Evolutionary conservation across 495 filamentous ascomycete species (phyloP).

Genomic region (Aspergillus panamensis): DNA sequence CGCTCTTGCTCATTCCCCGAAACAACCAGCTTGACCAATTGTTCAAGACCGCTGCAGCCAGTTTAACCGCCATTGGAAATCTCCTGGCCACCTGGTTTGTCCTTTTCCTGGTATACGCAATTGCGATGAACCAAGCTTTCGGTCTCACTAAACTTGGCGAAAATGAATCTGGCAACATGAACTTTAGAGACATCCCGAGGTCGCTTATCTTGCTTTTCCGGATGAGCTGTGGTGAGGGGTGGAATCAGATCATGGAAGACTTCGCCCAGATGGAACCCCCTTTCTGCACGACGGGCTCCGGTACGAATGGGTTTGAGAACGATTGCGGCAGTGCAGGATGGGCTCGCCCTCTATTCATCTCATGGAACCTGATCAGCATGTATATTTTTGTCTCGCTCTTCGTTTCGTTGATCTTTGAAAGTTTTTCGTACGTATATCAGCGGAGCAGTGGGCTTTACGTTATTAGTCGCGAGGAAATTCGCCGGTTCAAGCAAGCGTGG

Average conservation of each 20-base stretch:
- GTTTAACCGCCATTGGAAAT: slow-evolving; percentile 85
- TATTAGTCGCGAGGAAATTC: slow-evolving; percentile 85
- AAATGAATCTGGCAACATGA: slow-evolving; percentile 75
- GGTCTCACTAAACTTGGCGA: slow-evolving; percentile 84
- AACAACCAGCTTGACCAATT: slow-evolving; percentile 98
- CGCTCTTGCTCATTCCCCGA: slow-evolving; percentile 87
- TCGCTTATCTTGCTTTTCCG: slow-evolving; percentile 91
- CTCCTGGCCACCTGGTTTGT: slow-evolving; percentile 96
- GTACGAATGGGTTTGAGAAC: slow-evolving; percentile 66
- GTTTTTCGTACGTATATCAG: slow-evolving; percentile 99
- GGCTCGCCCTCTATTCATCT: slow-evolving; percentile 84
- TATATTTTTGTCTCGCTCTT: slow-evolving; percentile 99
- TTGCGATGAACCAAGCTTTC: slow-evolving; percentile 94
- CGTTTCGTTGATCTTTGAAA: slow-evolving; percentile 97
- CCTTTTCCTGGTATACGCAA: slow-evolving; percentile 92
- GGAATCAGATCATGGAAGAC: slow-evolving; percentile 97
- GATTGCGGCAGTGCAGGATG: slow-evolving; percentile 90
- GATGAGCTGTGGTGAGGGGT: slow-evolving; percentile 89
- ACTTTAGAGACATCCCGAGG: slow-evolving; percentile 90
- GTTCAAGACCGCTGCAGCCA: slow-evolving; percentile 98
- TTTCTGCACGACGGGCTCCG: slow-evolving; percentile 59
- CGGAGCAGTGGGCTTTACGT: slow-evolving; percentile 74
- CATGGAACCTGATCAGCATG: slow-evolving; percentile 99
- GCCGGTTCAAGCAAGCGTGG: slow-evolving; percentile 98
- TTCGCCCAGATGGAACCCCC: slow-evolving; percentile 76